phyloP scores from a whole-genome alignment of 805 yeast genomes.

The Jamesozyma gamospora region DNA sequence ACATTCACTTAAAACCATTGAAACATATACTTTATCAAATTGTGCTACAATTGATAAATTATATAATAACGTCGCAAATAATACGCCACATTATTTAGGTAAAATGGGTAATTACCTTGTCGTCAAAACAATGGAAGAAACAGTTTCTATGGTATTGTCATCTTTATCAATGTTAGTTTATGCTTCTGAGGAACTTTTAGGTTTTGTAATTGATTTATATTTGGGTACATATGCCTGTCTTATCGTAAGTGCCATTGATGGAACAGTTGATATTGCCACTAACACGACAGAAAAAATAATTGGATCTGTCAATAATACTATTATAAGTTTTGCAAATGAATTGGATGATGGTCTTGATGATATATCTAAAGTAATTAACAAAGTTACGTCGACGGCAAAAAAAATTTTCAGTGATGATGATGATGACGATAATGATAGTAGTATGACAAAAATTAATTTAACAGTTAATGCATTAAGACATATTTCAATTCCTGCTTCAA shows the following conservation, averaged over 20 bases:
- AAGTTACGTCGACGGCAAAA: slow-evolving; percentile 40
- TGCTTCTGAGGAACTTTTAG: slow-evolving; percentile 47
- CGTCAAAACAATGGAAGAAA: slow-evolving; percentile 36
- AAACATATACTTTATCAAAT: slow-evolving; percentile 31
- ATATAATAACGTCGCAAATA: slow-evolving; percentile 27
- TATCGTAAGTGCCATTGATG: slow-evolving; percentile 60
- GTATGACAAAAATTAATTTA: slow-evolving; percentile 42
- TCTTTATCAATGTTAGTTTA: slow-evolving; percentile 40
- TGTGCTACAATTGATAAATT: slow-evolving; percentile 40
- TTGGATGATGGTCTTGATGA: slow-evolving; percentile 58
- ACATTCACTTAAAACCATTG: slow-evolving; percentile 34
- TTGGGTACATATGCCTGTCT: slow-evolving; percentile 85
- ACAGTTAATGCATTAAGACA: slow-evolving; percentile 47
- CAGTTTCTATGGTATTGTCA: slow-evolving; percentile 38
- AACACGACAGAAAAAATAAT: slow-evolving; percentile 62
- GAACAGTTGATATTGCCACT: slow-evolving; percentile 61
- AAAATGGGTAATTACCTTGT: slow-evolving; percentile 44
- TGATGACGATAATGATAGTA: slow-evolving; percentile 14
- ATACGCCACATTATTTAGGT: slow-evolving; percentile 50
- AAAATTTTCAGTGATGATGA: slow-evolving; percentile 40
- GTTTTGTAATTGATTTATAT: slow-evolving; percentile 60
- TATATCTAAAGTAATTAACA: slow-evolving; percentile 48
- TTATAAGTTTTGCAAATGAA: slow-evolving; percentile 44
- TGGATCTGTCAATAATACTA: slow-evolving; percentile 49
- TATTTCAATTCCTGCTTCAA: slow-evolving; percentile 54